Percentiles rank a stretch among this genome's conserved stretches.
Evolutionary conservation across 768 basidiomycete species (phyloP).

Genomic region (Lepiota venenata): DNA sequence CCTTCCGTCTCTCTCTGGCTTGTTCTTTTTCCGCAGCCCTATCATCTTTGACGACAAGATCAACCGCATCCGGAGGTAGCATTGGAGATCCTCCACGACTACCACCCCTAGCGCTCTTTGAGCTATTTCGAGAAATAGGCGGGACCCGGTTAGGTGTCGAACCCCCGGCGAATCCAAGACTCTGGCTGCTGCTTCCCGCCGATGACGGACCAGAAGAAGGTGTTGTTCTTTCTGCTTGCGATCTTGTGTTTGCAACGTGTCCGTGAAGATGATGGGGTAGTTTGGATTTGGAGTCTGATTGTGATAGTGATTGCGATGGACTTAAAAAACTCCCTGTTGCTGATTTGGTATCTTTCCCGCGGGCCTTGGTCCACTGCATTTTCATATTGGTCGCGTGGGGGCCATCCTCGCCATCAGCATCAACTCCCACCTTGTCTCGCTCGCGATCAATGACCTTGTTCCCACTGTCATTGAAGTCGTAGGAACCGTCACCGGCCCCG

Average conservation of each 20-base stretch:
- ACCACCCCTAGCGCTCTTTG: constrained; percentile 17
- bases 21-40: constrained; percentile 51
- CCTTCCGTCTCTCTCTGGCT: constrained; percentile 52
- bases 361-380: constrained; percentile 44
- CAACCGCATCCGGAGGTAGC: constrained; percentile 76
- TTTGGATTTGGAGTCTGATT: constrained; percentile 7
- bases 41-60: constrained; percentile 76
- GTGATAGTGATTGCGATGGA: constrained; percentile 20
- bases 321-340: neutral
- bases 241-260: neutral
- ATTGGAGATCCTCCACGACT: constrained; percentile 19
- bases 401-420: neutral
- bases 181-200: constrained; percentile 22
- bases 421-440: constrained; percentile 27
- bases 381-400: neutral
- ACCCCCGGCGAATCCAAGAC: constrained; percentile 15
- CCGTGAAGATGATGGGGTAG: neutral
- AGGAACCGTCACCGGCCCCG: constrained; percentile 8
- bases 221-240: neutral
- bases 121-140: constrained; percentile 28
- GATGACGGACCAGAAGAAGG: constrained; percentile 20
- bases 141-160: constrained; percentile 19
- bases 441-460: constrained; percentile 47
- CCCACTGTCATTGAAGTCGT: constrained; percentile 14
- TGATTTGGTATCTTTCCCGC: neutral